phyloP scores from a whole-genome alignment of 352 stramenopile genomes.

The Thalassiosira ordinaria region DNA sequence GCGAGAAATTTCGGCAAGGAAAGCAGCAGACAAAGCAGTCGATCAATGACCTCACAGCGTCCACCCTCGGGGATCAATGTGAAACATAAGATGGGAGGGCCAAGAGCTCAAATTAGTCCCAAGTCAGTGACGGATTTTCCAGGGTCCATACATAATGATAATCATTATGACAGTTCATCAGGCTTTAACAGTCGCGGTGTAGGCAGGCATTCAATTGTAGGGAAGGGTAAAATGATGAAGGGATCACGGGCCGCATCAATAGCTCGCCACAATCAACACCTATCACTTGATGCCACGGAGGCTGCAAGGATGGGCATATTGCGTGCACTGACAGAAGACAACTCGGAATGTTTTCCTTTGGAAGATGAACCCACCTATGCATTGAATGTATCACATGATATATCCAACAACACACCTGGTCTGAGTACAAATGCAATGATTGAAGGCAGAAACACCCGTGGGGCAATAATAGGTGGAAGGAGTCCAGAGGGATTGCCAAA shows the following conservation, averaged over 20 bases:
- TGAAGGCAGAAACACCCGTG: neutral
- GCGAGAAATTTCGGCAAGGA: neutral
- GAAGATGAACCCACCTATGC: slow-evolving; percentile 33
- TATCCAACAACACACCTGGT: no score
- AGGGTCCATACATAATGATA: slow-evolving; percentile 2
- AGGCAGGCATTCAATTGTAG: no score
- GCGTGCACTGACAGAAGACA: slow-evolving; percentile 46
- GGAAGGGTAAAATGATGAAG: slow-evolving; percentile 1
- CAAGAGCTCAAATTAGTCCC: slow-evolving; percentile 14
- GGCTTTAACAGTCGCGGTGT: neutral
- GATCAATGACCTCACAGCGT: neutral
- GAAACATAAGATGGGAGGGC: neutral
- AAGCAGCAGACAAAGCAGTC: neutral
- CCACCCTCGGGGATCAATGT: slow-evolving; percentile 4
- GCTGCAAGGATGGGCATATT: slow-evolving; percentile 41
- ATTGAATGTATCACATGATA: slow-evolving; percentile 7
- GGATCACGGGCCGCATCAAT: neutral
- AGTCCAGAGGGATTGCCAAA: no score
- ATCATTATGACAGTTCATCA: slow-evolving; percentile 18
- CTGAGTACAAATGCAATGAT: no score
- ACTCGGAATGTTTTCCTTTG: slow-evolving; percentile 47
- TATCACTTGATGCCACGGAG: slow-evolving; percentile 21
- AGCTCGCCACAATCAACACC: neutral
- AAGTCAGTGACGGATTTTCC: slow-evolving; percentile 23
- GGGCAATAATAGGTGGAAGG: neutral